phyloP scores from a whole-genome alignment of 1,284 basidiomycete species.

The Polyporus tsugae region DNA sequence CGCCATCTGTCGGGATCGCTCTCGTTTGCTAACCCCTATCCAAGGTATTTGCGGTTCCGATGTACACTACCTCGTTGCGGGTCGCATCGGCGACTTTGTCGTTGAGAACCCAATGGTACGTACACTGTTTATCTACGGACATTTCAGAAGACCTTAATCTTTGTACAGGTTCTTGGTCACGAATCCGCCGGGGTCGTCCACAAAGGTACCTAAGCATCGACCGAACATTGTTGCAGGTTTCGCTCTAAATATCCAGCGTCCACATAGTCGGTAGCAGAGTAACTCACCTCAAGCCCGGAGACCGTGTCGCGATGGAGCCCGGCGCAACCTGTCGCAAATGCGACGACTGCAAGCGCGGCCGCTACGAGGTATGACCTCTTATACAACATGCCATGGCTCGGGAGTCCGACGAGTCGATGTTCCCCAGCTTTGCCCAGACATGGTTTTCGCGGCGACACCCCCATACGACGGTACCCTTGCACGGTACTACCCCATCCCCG shows the following conservation, averaged over 20 bases:
- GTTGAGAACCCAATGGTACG: slow-evolving; percentile 80
- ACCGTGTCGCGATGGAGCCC: slow-evolving; percentile 89
- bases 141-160: not conserved
- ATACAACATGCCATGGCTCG: not conserved
- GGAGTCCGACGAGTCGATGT: not conserved
- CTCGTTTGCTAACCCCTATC: slow-evolving; percentile 20
- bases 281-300: slow-evolving; percentile 79
- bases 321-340: slow-evolving; percentile 80
- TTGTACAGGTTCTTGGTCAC: slow-evolving; percentile 66
- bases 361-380: slow-evolving; percentile 69
- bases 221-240: not conserved
- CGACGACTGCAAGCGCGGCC: slow-evolving; percentile 79
- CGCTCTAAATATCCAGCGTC: not conserved
- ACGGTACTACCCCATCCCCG: slow-evolving; percentile 82
- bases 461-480: slow-evolving; percentile 89
- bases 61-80: slow-evolving; percentile 82
- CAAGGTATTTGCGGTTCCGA: slow-evolving; percentile 91
- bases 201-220: slow-evolving; percentile 49
- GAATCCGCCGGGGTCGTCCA: slow-evolving; percentile 67
- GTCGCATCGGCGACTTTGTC: slow-evolving; percentile 82
- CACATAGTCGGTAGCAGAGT: slow-evolving; percentile 73
- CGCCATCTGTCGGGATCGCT: not conserved
- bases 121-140: not conserved
- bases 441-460: slow-evolving; percentile 89
- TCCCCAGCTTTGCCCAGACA: slow-evolving; percentile 73